phyloP scores from a whole-genome alignment of 2,329 filamentous ascomycete genomes.

The Fusarium sp. region DNA sequence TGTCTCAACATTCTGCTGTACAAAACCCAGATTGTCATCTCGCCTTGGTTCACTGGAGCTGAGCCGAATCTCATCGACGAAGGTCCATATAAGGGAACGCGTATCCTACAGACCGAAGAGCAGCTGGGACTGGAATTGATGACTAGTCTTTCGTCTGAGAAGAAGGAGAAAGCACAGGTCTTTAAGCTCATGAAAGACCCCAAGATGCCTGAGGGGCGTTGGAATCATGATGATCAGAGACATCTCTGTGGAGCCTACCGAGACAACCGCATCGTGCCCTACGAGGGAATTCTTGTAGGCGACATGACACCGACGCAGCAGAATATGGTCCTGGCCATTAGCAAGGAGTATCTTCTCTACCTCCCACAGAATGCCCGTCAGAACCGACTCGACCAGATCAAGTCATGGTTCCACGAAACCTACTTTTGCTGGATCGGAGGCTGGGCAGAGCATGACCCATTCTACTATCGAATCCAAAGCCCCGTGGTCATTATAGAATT shows the following conservation, averaged over 20 bases:
- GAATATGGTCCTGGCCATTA: slow-evolving; percentile 67
- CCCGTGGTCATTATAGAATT: slow-evolving; percentile 82
- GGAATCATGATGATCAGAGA: slow-evolving; percentile 84
- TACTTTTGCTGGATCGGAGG: slow-evolving; percentile 85
- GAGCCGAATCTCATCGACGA: not conserved
- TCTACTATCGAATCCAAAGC: slow-evolving; percentile 83
- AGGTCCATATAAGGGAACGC: slow-evolving; percentile 67
- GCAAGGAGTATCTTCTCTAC: slow-evolving; percentile 75
- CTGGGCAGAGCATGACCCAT: slow-evolving; percentile 63
- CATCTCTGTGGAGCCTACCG: slow-evolving; percentile 78
- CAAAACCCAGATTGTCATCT: slow-evolving; percentile 73
- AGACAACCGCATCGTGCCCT: slow-evolving; percentile 79
- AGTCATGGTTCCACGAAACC: slow-evolving; percentile 71
- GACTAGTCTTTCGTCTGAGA: slow-evolving; percentile 65
- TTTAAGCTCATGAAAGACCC: slow-evolving; percentile 72
- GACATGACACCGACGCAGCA: slow-evolving; percentile 63
- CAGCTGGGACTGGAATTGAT: slow-evolving; percentile 73
- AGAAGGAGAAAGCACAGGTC: slow-evolving; percentile 61
- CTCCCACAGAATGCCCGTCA: slow-evolving; percentile 69
- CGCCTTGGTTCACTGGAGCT: slow-evolving; percentile 70
- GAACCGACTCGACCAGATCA: slow-evolving; percentile 66
- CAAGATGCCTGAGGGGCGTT: slow-evolving; percentile 74
- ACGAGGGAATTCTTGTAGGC: slow-evolving; percentile 72
- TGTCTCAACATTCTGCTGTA: slow-evolving; percentile 79
- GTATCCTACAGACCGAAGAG: slow-evolving; percentile 75